Conservation (phyloP, 495 filamentous ascomycete species). For the Tuber borchii region DNA sequence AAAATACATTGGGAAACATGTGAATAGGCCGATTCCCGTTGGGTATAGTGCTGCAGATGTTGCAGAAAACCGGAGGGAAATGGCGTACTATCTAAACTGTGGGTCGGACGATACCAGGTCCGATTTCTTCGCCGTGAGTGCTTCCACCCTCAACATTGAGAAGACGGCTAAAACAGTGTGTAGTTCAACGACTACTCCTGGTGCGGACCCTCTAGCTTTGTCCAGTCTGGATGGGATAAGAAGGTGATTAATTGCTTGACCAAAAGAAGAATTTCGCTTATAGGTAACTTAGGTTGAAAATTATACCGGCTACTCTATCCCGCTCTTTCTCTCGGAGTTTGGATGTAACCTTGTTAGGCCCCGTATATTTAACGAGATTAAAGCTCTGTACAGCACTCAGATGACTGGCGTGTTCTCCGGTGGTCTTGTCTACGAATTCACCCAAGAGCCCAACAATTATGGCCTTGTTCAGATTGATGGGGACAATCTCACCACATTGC, state of each 20-base stretch:
- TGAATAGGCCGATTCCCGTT: slow-evolving; percentile 74
- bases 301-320: slow-evolving; percentile 83
- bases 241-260: slow-evolving; percentile 55
- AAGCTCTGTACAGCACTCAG: slow-evolving; percentile 67
- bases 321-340: slow-evolving; percentile 93
- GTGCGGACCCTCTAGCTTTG: slow-evolving; percentile 67
- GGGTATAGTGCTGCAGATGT: slow-evolving; percentile 91
- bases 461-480: slow-evolving; percentile 62
- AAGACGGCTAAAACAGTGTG: not conserved
- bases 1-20: slow-evolving; percentile 68
- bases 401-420: slow-evolving; percentile 95
- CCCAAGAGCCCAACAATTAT: slow-evolving; percentile 66
- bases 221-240: slow-evolving; percentile 69
- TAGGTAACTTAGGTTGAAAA: slow-evolving; percentile 43
- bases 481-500: slow-evolving; percentile 48
- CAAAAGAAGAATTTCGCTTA: not conserved
- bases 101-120: slow-evolving; percentile 68
- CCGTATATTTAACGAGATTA: slow-evolving; percentile 75
- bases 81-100: slow-evolving; percentile 92
- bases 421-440: slow-evolving; percentile 93
- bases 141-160: not conserved
- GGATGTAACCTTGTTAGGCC: slow-evolving; percentile 72
- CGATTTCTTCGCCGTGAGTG: slow-evolving; percentile 83
- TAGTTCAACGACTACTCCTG: slow-evolving; percentile 85
- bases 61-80: slow-evolving; percentile 75